Conservation (phyloP, 1,284 basidiomycete genomes). For the Leccinum griseonigrum region DNA sequence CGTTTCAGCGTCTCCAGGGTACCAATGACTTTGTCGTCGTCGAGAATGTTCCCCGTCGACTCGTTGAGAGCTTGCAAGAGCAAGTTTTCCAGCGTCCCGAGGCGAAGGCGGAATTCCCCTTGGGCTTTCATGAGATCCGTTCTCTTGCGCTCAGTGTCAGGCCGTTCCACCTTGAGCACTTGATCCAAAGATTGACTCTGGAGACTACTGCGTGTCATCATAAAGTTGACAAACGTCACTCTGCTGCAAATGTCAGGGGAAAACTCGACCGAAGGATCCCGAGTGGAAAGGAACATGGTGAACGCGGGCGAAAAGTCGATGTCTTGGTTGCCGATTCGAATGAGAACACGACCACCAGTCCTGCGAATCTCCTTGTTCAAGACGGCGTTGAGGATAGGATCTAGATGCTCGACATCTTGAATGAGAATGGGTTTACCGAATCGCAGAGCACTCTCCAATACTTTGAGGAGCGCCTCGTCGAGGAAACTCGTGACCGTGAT, state of each 20-base stretch:
- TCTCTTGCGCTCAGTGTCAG: conserved; percentile 95
- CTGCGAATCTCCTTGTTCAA: conserved; percentile 96
- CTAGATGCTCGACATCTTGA: conserved; percentile 96
- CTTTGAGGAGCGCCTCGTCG: conserved; percentile 98
- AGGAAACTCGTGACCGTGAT: conserved; percentile 98
- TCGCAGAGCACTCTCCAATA: conserved; percentile 96
- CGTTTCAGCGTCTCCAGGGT: conserved; percentile 96
- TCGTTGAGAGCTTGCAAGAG: conserved; percentile 96
- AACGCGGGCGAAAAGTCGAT: conserved; percentile 99
- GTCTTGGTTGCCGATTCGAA: conserved; percentile 97
- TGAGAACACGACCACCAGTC: conserved; percentile 95
- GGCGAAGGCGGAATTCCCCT: conserved; percentile 93
- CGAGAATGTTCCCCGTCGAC: conserved; percentile 94
- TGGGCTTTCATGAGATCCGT: conserved; percentile 99
- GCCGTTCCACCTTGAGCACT: conserved; percentile 94
- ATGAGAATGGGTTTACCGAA: conserved; percentile 98
- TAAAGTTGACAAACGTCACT: conserved; percentile 99
- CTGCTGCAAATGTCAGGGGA: conserved; percentile 98
- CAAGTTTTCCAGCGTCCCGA: conserved; percentile 91
- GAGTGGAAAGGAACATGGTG: conserved; percentile 98
- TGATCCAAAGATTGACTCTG: conserved; percentile 98
- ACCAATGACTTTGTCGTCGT: conserved; percentile 98
- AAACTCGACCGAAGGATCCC: conserved; percentile 97
- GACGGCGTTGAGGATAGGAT: conserved; percentile 97
- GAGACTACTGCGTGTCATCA: conserved; percentile 97